Evolutionary conservation across 495 filamentous ascomycete species (phyloP).

Genomic region (Penicillium soppii): DNA sequence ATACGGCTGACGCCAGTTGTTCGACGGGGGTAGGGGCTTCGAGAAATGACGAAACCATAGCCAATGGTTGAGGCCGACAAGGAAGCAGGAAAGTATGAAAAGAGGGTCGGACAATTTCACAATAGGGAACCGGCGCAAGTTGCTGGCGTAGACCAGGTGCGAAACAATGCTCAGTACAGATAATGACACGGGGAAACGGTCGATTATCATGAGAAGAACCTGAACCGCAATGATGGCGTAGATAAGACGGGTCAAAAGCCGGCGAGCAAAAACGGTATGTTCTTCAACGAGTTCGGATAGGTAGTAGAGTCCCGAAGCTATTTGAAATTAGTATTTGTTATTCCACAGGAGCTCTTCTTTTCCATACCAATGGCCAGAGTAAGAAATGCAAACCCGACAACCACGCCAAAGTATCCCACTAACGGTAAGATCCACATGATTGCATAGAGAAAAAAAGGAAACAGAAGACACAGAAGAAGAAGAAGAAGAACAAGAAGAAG

Average conservation of each 20-base stretch:
- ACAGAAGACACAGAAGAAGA: not conserved
- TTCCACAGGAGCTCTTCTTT: not conserved
- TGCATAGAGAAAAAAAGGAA: not conserved
- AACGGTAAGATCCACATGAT: conserved; percentile 89
- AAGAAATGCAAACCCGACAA: conserved; percentile 88
- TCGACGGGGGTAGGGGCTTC: conserved; percentile 39
- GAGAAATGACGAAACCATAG: conserved; percentile 97
- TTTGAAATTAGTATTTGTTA: conserved; percentile 13
- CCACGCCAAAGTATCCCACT: conserved; percentile 82
- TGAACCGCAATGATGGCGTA: conserved; percentile 79
- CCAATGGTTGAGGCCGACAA: conserved; percentile 92
- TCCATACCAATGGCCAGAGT: conserved; percentile 84
- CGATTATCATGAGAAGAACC: conserved; percentile 70
- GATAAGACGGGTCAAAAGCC: conserved; percentile 78
- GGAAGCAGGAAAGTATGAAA: conserved; percentile 79
- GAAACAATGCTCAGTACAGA: conserved; percentile 74
- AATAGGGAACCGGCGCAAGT: conserved; percentile 81
- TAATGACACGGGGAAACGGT: conserved; percentile 76
- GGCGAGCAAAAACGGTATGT: conserved; percentile 89
- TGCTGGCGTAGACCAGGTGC: conserved; percentile 86
- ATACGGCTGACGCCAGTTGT: conserved; percentile 55
- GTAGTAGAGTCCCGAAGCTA: conserved; percentile 96
- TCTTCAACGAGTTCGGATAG: conserved; percentile 97
- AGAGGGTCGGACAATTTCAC: conserved; percentile 87
- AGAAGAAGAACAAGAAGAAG: not conserved